Conservation (phyloP, 768 basidiomycete genomes). For the Solioccasus polychromus region DNA sequence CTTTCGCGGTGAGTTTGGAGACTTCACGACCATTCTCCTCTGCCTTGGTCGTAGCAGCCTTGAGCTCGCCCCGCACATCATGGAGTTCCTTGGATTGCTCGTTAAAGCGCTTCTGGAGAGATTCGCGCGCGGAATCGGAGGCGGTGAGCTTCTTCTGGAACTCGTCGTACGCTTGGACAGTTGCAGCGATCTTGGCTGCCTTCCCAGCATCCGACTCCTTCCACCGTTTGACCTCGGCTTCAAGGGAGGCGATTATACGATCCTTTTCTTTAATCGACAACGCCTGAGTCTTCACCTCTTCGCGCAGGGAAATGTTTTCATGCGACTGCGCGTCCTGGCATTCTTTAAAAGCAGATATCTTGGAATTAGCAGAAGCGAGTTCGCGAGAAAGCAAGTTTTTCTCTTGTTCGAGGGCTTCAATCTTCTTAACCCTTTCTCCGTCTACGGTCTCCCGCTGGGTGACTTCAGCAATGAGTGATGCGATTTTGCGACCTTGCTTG, state of each 20-base stretch:
- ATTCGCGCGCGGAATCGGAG: not conserved
- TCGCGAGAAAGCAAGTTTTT: not conserved
- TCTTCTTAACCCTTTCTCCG: not conserved
- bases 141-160: not conserved
- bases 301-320: not conserved
- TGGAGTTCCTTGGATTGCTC: not conserved
- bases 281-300: not conserved
- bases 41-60: not conserved
- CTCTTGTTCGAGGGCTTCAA: not conserved
- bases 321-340: not conserved
- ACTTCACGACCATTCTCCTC: not conserved
- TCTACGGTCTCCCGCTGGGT: not conserved
- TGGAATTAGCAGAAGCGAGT: not conserved
- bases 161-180: not conserved
- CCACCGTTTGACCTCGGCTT: not conserved
- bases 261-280: constrained; percentile 1
- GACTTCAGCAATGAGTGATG: not conserved
- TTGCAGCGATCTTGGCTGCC: not conserved
- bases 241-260: not conserved
- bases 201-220: not conserved
- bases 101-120: not conserved
- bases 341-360: not conserved
- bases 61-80: not conserved
- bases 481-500: not conserved
- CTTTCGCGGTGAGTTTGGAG: not conserved